Percentiles rank a stretch among this genome's conserved stretches.
Conservation (phyloP, 257 asterid genomes). For the Ophiorrhiza pumila region DNA sequence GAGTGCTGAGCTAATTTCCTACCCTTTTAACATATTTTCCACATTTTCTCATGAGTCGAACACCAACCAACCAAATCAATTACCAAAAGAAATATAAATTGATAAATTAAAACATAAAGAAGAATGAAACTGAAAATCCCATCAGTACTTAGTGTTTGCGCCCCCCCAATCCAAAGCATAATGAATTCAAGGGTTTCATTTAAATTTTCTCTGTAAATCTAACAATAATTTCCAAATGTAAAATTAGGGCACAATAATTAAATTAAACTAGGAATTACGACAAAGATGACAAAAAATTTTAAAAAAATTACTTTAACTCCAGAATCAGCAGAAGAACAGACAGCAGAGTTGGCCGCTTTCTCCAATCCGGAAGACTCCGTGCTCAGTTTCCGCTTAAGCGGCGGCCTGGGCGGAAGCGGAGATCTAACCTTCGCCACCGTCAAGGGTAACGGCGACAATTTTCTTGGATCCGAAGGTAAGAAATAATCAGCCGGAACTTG, state of each 20-base stretch:
- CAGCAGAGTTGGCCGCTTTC: slow-evolving; percentile 23
- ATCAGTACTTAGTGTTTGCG: too few relatives aligned
- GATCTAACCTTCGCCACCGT: too few relatives aligned
- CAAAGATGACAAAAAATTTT: neutral
- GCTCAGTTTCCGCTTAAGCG: slow-evolving; percentile 77
- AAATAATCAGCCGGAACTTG: neutral
- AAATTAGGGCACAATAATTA: neutral
- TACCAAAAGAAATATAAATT: too few relatives aligned
- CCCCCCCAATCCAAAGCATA: too few relatives aligned
- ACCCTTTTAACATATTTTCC: neutral
- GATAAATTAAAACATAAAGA: too few relatives aligned
- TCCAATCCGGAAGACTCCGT: slow-evolving; percentile 50
- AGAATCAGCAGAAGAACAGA: slow-evolving; percentile 52
- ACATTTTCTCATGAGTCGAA: neutral
- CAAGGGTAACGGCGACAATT: slow-evolving; percentile 9
- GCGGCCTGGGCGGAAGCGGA: slow-evolving; percentile 86
- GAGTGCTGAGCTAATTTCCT: neutral
- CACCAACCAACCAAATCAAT: neutral
- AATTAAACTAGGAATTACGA: neutral
- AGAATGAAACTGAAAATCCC: too few relatives aligned
- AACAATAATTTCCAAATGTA: too few relatives aligned
- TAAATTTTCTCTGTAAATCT: too few relatives aligned
- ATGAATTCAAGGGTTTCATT: too few relatives aligned
- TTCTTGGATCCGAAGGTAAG: slow-evolving; percentile 29
- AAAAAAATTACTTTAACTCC: slow-evolving; percentile 65